These are phyloP conservation scores for Lecanoromycetidae sp. DNA, from an alignment of 2,329 filamentous ascomycete species.

Conservation along the genomic window DNA sequence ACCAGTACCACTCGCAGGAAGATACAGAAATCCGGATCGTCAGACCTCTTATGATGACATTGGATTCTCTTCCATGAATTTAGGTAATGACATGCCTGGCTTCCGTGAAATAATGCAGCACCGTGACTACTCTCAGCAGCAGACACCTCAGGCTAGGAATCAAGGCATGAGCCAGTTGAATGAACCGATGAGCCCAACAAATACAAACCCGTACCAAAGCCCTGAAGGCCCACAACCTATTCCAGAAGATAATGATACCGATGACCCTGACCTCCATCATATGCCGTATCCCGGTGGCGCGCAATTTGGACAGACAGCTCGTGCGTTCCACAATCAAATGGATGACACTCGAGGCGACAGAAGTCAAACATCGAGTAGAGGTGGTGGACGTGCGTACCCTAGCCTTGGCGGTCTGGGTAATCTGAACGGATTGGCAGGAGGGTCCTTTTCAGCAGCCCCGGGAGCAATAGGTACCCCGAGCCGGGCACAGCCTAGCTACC, in stretches of 20 bases:
- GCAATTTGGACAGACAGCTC: conserved; percentile 44
- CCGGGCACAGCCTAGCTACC: conserved; percentile 41
- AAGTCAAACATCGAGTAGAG: conserved; percentile 83
- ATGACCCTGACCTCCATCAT: conserved; percentile 42
- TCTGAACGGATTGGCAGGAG: conserved; percentile 44
- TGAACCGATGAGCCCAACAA: conserved; percentile 76
- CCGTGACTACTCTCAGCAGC: conserved; percentile 46
- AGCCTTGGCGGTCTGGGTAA: conserved; percentile 38
- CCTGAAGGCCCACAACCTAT: conserved; percentile 64
- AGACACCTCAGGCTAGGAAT: conserved; percentile 39
- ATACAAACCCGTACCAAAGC: conserved; percentile 93
- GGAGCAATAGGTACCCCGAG: conserved; percentile 64
- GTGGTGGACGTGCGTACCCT: conserved; percentile 58
- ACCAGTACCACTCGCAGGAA: conserved; percentile 32
- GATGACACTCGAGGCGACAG: conserved; percentile 66
- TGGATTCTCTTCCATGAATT: conserved; percentile 49
- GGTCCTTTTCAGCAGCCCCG: conserved; percentile 53
- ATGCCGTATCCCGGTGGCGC: conserved; percentile 38
- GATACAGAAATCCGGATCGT: conserved; percentile 34
- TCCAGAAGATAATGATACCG: conserved; percentile 47
- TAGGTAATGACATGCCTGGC: conserved; percentile 46
- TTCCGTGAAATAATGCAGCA: conserved; percentile 46
- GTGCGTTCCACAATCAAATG: conserved; percentile 43
- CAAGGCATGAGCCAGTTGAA: conserved; percentile 33
- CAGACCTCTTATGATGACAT: conserved; percentile 44